Evolutionary conservation across 2,329 filamentous ascomycete species (phyloP).

Genomic region (Helotiales sp.): DNA sequence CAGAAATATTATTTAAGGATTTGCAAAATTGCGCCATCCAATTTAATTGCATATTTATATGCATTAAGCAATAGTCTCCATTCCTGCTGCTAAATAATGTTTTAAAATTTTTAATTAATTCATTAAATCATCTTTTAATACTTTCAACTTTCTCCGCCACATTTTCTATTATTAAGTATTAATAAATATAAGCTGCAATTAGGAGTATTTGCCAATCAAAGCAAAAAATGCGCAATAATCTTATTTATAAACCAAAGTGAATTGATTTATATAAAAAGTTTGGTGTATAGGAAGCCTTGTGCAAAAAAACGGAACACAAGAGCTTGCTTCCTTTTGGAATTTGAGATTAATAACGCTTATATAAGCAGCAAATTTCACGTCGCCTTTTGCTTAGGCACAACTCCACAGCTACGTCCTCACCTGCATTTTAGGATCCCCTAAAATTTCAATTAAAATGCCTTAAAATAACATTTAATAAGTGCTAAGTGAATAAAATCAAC

Average conservation of each 20-base stretch:
- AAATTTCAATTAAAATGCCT: not conserved
- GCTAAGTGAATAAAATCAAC: too few relatives aligned
- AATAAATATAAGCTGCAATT: constrained; percentile 1
- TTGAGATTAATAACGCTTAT: not conserved
- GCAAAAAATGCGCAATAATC: not conserved
- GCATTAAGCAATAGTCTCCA: not conserved
- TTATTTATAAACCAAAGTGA: not conserved
- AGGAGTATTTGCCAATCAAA: not conserved
- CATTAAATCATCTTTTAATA: constrained; percentile 12
- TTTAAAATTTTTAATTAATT: constrained; percentile 14
- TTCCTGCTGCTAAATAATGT: constrained; percentile 8
- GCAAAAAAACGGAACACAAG: not conserved
- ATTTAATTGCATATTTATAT: not conserved
- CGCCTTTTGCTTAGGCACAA: not conserved
- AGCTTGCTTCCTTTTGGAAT: not conserved
- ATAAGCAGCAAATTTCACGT: not conserved
- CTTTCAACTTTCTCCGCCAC: constrained; percentile 12
- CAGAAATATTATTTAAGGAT: constrained; percentile 15
- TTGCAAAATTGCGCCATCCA: constrained; percentile 13
- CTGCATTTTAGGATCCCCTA: not conserved
- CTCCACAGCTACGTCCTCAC: not conserved
- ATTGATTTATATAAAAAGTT: not conserved
- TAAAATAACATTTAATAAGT: too few relatives aligned
- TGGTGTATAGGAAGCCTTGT: not conserved
- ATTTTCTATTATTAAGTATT: constrained; percentile 7